phyloP scores from a whole-genome alignment of 192 early-diverging fungal genomes.

The Globomyces pollinis-pini region DNA sequence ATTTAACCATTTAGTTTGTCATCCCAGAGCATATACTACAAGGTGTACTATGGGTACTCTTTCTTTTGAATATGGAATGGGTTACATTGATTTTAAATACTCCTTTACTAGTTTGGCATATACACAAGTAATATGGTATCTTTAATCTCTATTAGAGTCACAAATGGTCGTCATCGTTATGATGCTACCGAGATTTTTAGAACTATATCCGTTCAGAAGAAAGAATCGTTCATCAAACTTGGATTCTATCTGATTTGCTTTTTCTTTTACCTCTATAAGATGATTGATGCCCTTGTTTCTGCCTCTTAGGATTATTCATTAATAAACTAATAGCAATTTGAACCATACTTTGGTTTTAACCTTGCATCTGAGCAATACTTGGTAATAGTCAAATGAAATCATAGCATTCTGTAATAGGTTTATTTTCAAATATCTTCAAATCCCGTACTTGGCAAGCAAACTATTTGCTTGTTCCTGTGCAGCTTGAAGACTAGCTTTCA shows the following conservation, averaged over 20 bases:
- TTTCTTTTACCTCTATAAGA: conserved; percentile 86
- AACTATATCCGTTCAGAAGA: conserved; percentile 84
- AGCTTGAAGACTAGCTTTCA: background rate
- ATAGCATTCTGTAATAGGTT: too few species aligned
- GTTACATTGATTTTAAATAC: conserved; percentile 76
- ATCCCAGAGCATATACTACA: conserved; percentile 88
- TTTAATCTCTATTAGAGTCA: conserved; percentile 45
- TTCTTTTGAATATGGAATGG: conserved; percentile 85
- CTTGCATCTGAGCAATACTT: too few species aligned
- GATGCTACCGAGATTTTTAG: conserved; percentile 99
- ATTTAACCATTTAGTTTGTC: conserved; percentile 86
- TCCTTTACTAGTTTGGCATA: conserved; percentile 79
- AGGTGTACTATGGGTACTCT: conserved; percentile 69
- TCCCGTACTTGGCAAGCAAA: too few species aligned
- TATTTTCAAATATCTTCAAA: too few species aligned
- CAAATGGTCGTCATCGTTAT: conserved; percentile 82
- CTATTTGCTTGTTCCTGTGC: too few species aligned
- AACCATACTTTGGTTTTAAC: too few species aligned
- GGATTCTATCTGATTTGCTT: conserved; percentile 92
- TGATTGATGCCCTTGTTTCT: conserved; percentile 51
- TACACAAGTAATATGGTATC: conserved; percentile 76
- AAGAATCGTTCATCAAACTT: conserved; percentile 95
- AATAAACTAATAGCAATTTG: conserved; percentile 7
- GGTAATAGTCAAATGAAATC: too few species aligned
- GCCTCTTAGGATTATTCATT: too few species aligned